A percentile compares a stretch with the other conserved stretches of the same genome.
These are phyloP conservation scores for Ramaria rubella DNA, from an alignment of 768 basidiomycete species.

Conservation along the genomic window DNA sequence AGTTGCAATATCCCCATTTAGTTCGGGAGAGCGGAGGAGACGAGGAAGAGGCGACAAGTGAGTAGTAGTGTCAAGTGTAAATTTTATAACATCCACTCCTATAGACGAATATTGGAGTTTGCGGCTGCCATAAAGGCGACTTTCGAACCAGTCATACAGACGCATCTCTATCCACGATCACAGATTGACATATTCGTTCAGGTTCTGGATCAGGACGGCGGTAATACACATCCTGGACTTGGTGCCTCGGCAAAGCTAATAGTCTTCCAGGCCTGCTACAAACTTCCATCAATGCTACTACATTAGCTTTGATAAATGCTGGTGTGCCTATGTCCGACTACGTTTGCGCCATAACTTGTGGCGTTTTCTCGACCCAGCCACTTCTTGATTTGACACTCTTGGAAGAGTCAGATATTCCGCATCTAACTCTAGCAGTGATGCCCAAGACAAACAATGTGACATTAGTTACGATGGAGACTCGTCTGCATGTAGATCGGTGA, in stretches of 20 bases:
- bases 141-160: slow-evolving; percentile 92
- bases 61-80: slow-evolving; percentile 26
- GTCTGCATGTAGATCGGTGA: slow-evolving; percentile 77
- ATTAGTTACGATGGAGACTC: slow-evolving; percentile 87
- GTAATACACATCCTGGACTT: slow-evolving; percentile 15
- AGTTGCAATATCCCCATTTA: slow-evolving; percentile 80
- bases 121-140: slow-evolving; percentile 85
- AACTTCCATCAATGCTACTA: slow-evolving; percentile 91
- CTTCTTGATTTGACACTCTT: slow-evolving; percentile 82
- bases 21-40: slow-evolving; percentile 71
- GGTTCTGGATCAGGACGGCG: slow-evolving; percentile 88
- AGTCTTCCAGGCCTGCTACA: slow-evolving; percentile 56
- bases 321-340: slow-evolving; percentile 90
- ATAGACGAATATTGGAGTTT: slow-evolving; percentile 81
- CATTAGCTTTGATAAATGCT: slow-evolving; percentile 82
- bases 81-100: not conserved
- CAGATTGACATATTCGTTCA: slow-evolving; percentile 93
- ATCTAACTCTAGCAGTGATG: slow-evolving; percentile 83
- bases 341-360: slow-evolving; percentile 83
- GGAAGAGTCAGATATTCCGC: slow-evolving; percentile 88
- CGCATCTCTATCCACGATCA: slow-evolving; percentile 84
- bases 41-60: slow-evolving; percentile 83
- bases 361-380: slow-evolving; percentile 73
- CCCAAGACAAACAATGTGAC: slow-evolving; percentile 82
- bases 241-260: not conserved